These are phyloP conservation scores for Lactarius pseudohatsudake DNA, from an alignment of 768 basidiomycete genomes.

Conservation along the genomic window DNA sequence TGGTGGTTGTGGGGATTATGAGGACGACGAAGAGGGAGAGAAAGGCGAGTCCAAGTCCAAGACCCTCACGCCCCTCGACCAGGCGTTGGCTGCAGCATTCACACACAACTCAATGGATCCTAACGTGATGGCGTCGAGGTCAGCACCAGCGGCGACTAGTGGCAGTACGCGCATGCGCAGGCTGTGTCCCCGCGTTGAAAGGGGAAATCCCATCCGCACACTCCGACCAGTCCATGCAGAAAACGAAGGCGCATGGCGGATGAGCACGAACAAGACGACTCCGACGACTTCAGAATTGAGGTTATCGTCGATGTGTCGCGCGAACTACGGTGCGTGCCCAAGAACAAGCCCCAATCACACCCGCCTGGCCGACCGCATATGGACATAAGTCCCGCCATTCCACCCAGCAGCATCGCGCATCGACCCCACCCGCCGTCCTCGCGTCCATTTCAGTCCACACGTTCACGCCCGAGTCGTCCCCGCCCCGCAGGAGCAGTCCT, in stretches of 20 bases:
- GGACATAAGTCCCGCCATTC: neutral
- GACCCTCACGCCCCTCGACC: neutral
- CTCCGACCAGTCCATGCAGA: neutral
- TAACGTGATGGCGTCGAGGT: neutral
- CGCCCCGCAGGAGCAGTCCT: neutral
- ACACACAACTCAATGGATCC: constrained; percentile 18
- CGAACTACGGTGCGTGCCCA: neutral
- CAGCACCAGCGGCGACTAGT: neutral
- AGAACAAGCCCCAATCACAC: neutral
- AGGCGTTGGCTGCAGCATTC: constrained; percentile 15
- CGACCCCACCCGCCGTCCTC: neutral
- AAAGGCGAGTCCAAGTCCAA: neutral
- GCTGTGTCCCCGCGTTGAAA: neutral
- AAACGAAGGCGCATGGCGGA: constrained; percentile 12
- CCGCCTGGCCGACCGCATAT: neutral
- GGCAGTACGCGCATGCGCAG: neutral
- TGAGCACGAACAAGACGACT: neutral
- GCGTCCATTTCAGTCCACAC: neutral
- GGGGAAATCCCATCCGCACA: neutral
- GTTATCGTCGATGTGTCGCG: neutral
- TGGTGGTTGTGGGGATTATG: neutral
- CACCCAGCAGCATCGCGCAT: neutral
- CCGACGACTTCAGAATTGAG: neutral
- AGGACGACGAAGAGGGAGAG: neutral
- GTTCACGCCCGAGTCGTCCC: neutral